phyloP scores from a whole-genome alignment of 495 filamentous ascomycete species.

The Sporormia fimetaria region DNA sequence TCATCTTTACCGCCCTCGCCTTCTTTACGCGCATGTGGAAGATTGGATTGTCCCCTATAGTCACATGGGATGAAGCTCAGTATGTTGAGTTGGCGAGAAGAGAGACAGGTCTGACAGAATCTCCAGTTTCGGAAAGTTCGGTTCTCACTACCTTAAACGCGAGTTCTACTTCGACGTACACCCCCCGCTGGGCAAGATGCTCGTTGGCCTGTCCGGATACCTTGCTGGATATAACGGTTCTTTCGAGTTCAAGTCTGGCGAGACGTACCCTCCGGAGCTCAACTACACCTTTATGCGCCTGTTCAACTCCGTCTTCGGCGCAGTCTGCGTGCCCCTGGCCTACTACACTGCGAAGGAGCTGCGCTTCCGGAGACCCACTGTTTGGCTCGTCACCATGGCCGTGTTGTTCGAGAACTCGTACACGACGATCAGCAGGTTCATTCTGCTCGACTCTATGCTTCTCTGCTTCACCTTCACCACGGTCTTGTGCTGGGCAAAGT shows the following conservation, averaged over 20 bases:
- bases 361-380: slow-evolving; percentile 69
- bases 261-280: slow-evolving; percentile 82
- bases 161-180: slow-evolving; percentile 99
- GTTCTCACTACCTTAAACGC: slow-evolving; percentile 94
- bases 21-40: slow-evolving; percentile 93
- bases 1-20: slow-evolving; percentile 76
- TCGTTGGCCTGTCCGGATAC: slow-evolving; percentile 91
- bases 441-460: slow-evolving; percentile 95
- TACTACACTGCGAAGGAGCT: slow-evolving; percentile 90
- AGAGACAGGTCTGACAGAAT: slow-evolving; percentile 7
- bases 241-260: slow-evolving; percentile 98
- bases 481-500: slow-evolving; percentile 89
- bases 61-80: slow-evolving; percentile 99
- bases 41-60: slow-evolving; percentile 89
- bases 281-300: slow-evolving; percentile 98
- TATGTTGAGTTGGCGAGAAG: too few species aligned
- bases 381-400: slow-evolving; percentile 93
- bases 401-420: slow-evolving; percentile 98
- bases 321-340: slow-evolving; percentile 81
- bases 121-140: slow-evolving; percentile 91
- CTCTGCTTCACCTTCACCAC: slow-evolving; percentile 97
- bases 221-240: slow-evolving; percentile 97
- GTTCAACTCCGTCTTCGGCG: slow-evolving; percentile 93
- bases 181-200: slow-evolving; percentile 93
- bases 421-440: slow-evolving; percentile 95